phyloP scores from a whole-genome alignment of 2,329 filamentous ascomycete genomes.

The Scedosporium boydii region DNA sequence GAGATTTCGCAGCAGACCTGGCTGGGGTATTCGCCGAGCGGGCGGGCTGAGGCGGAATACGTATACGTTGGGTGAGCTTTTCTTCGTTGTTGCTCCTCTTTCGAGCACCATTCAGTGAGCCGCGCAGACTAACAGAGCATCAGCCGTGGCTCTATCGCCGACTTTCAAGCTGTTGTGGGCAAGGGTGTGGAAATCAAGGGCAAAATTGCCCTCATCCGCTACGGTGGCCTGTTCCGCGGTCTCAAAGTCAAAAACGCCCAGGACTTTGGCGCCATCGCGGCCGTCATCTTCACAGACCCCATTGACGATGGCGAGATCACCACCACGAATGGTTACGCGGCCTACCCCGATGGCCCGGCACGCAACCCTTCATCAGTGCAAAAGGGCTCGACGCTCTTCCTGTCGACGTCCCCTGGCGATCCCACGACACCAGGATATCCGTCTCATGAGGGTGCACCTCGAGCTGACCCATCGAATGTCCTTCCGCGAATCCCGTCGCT shows the following conservation, averaged over 20 bases:
- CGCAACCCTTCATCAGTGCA: constrained; percentile 71
- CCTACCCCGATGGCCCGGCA: constrained; percentile 66
- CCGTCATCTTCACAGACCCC: constrained; percentile 46
- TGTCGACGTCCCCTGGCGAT: constrained; percentile 52
- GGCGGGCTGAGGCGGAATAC: constrained; percentile 65
- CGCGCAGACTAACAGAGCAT: not conserved
- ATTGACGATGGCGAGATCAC: constrained; percentile 57
- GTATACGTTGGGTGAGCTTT: constrained; percentile 58
- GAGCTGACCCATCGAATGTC: constrained; percentile 49
- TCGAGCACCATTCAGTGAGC: no score
- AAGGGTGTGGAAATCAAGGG: constrained; percentile 61
- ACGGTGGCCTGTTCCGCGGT: constrained; percentile 69
- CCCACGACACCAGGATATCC: constrained; percentile 79
- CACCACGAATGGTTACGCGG: constrained; percentile 60
- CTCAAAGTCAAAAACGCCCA: constrained; percentile 78
- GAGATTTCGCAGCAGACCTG: constrained; percentile 65
- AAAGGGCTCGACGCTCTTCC: constrained; percentile 64
- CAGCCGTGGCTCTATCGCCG: constrained; percentile 56
- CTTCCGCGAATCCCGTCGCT: constrained; percentile 72
- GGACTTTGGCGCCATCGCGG: constrained; percentile 51
- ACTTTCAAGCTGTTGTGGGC: constrained; percentile 62
- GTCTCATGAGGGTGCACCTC: constrained; percentile 61
- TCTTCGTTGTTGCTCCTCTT: not conserved
- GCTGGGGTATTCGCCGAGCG: constrained; percentile 72
- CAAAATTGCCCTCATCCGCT: constrained; percentile 70